Evolutionary conservation across 1,139 yeast species (phyloP), one percentile per base, ranked within the genome.

Genomic region (Saccharomyces pastorianus): DNA sequence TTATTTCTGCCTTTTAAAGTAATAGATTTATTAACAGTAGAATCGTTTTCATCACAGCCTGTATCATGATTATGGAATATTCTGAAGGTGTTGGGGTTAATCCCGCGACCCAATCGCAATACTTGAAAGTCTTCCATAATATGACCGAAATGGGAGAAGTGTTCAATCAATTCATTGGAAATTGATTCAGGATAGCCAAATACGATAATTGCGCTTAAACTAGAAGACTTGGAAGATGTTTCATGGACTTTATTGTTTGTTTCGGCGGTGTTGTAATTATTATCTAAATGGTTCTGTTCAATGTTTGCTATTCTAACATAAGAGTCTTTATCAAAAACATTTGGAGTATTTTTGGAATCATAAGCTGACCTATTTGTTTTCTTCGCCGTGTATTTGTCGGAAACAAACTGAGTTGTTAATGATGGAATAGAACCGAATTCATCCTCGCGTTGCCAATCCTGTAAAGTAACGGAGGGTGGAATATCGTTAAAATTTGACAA

Each of bases 161-260:
- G 88, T 52, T 81, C 80, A 49, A 93, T 78, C 1, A 93, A 82
- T 46, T 80, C 78, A 49, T 79, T 77, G 4, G 95, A 82, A 59
- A 84, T 75, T 2, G 82, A 76, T 63, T 91, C 93, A 0, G 96
- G 90, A 68, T 88, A 91, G 0, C 98, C 98, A 71, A 88, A 90
- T 11, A 91, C 89, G 47, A 90, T 73, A 1, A 93, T 87, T 0
- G 96, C 88, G 49, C 82, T 75, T 56, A 82, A 88, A 32, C 71
- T 70, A 52, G 60, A 61, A 29, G 47, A 28, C 9, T 32, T 29
- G 8, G 44, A 34, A 11, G 26, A 31, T 25, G 56, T 59, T 53
- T 62, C 58, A 14, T 53, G 56, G 51, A 62, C 56, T 38, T 59
- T 52, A 26, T 58, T 46, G n/a, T 14, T 17, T 6, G 41, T 26